Conservation (phyloP, 305 asterid genomes). For the Coffea humblotiana region DNA sequence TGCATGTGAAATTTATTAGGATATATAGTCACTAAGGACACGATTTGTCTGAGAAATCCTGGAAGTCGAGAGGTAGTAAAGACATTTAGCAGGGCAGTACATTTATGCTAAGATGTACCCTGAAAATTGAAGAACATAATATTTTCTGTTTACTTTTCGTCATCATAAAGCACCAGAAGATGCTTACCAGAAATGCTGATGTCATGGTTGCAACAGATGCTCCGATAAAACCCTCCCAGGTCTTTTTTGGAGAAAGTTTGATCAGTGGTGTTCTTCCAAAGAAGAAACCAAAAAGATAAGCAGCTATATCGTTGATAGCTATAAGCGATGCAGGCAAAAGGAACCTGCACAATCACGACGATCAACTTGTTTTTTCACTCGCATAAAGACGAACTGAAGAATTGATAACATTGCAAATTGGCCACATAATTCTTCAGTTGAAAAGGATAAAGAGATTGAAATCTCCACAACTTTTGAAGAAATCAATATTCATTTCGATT, state of each 20-base stretch:
- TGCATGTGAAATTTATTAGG: constrained; percentile 35
- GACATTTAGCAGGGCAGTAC: not conserved
- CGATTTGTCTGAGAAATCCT: not conserved
- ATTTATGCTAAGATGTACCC: constrained; percentile 24
- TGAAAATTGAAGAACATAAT: constrained; percentile 23
- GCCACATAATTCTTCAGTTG: not conserved
- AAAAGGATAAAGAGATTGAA: not conserved
- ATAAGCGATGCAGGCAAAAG: constrained; percentile 99
- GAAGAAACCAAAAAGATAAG: constrained; percentile 90
- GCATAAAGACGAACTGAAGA: not conserved
- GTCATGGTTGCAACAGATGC: constrained; percentile 87
- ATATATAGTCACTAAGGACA: constrained; percentile 4
- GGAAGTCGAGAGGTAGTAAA: not conserved
- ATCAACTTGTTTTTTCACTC: constrained; percentile 24
- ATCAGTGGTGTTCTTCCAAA: constrained; percentile 97
- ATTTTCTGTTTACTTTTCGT: too few relatives aligned
- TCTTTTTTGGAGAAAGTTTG: constrained; percentile 97
- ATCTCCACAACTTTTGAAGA: not conserved
- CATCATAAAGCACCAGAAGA: too few relatives aligned
- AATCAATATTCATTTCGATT: not conserved
- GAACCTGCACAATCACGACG: constrained; percentile 71
- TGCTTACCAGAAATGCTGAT: constrained; percentile 88
- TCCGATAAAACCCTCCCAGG: constrained; percentile 99
- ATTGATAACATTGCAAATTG: too few relatives aligned
- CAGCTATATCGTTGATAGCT: constrained; percentile 91